Evolutionary conservation across 1,284 basidiomycete species (phyloP).

Genomic region (Golubevia sp.): DNA sequence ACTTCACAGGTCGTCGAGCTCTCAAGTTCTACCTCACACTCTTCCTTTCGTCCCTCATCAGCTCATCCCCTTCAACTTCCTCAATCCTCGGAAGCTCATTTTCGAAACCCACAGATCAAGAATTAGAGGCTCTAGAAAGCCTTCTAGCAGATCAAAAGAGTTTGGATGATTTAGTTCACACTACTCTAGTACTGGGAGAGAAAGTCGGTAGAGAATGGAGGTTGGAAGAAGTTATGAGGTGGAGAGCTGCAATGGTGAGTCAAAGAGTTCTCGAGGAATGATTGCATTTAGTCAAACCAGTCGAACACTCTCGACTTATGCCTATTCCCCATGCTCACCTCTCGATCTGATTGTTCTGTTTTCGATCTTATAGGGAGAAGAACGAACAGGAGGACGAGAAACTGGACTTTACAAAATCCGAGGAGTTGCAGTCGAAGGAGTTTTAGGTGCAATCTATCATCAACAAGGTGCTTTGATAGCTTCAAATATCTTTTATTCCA

Average conservation of each 20-base stretch:
- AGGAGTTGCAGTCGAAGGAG: conserved; percentile 52
- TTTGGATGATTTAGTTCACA: conserved; percentile 34
- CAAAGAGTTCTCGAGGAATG: too few species aligned
- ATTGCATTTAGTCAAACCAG: too few species aligned
- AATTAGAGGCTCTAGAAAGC: too few species aligned
- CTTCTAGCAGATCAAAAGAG: background rate
- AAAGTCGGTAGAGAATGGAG: conserved; percentile 35
- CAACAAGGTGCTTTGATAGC: conserved; percentile 21
- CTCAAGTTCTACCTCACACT: conserved; percentile 47
- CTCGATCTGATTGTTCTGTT: background rate
- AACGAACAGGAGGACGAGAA: conserved; percentile 1
- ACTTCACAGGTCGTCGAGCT: conserved; percentile 26
- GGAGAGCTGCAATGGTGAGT: conserved; percentile 38
- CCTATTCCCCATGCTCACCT: background rate
- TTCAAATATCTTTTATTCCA: conserved; percentile 15
- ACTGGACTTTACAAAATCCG: conserved; percentile 57
- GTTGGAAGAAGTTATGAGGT: conserved; percentile 59
- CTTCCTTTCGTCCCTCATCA: conserved; percentile 33
- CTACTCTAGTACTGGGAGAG: conserved; percentile 41
- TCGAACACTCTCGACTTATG: background rate
- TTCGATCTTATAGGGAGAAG: conserved; percentile 1
- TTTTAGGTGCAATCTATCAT: conserved; percentile 59
- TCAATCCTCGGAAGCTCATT: background rate
- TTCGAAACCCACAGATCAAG: background rate
- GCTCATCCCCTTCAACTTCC: conserved; percentile 1